These are phyloP conservation scores for Carex myosuroides DNA, from an alignment of 176 grass and related monocot species.

Conservation along the genomic window DNA sequence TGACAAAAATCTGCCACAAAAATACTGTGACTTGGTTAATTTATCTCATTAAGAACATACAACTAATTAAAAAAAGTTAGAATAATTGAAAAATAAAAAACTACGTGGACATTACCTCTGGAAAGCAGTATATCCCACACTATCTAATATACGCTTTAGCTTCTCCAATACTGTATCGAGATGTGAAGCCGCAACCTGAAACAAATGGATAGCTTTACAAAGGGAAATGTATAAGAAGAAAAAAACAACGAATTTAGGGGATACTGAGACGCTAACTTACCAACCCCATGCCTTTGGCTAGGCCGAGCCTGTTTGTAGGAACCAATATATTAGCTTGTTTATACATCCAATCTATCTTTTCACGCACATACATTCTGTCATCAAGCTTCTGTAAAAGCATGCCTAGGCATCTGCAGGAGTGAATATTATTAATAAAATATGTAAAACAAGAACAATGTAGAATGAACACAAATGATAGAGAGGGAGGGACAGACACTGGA, in stretches of 20 bases:
- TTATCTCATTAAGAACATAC: neutral
- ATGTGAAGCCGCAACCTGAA: slow-evolving; percentile 95
- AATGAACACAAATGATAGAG: neutral
- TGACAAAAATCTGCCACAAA: slow-evolving; percentile 66
- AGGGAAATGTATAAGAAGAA: slow-evolving; percentile 9
- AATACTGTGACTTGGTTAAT: slow-evolving; percentile 6
- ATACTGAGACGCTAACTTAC: slow-evolving; percentile 41
- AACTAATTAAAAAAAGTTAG: neutral
- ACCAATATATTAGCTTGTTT: slow-evolving; percentile 75
- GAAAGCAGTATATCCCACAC: slow-evolving; percentile 58
- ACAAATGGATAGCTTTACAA: slow-evolving; percentile 24
- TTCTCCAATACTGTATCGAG: slow-evolving; percentile 97
- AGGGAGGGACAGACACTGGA: slow-evolving; percentile 21
- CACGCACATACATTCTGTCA: slow-evolving; percentile 73
- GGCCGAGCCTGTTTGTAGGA: slow-evolving; percentile 88
- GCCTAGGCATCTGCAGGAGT: slow-evolving; percentile 70
- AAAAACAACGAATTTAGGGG: slow-evolving; percentile 11
- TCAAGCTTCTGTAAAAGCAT: slow-evolving; percentile 98
- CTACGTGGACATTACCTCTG: slow-evolving; percentile 43
- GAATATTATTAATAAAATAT: neutral
- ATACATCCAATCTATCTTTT: slow-evolving; percentile 99
- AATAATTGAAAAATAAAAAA: neutral
- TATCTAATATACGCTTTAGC: slow-evolving; percentile 76
- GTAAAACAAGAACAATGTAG: neutral
- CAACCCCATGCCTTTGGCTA: slow-evolving; percentile 97